These are phyloP conservation scores for Dioscorea dumetorum DNA, from an alignment of 106 monocot genomes.

Conservation along the genomic window DNA sequence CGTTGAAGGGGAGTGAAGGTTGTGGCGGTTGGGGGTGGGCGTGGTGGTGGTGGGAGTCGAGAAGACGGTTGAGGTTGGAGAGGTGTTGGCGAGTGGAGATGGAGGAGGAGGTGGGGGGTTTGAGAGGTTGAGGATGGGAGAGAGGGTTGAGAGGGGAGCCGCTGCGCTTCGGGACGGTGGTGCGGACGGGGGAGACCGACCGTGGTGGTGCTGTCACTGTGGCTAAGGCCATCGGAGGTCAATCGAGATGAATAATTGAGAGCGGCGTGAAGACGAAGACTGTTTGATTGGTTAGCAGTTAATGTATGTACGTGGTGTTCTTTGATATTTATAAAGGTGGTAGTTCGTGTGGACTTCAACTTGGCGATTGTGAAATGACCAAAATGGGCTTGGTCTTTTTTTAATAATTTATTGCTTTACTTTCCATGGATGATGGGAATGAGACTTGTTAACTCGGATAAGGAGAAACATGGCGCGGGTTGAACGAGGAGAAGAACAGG, in stretches of 20 bases:
- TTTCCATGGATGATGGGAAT: too few relatives aligned
- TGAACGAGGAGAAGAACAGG: too few relatives aligned
- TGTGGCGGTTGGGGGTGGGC: constrained; percentile 1
- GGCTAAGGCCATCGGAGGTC: constrained; percentile 1
- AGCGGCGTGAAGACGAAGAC: too few relatives aligned
- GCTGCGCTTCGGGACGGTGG: constrained; percentile 2
- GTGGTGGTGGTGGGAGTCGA: constrained; percentile 7
- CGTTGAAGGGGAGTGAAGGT: not conserved
- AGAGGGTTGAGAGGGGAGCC: constrained; percentile 14
- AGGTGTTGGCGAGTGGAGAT: constrained; percentile 24
- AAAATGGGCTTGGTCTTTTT: too few relatives aligned
- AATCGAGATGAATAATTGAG: too few relatives aligned
- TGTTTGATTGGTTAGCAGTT: not conserved
- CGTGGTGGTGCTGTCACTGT: not conserved
- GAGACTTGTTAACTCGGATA: too few relatives aligned
- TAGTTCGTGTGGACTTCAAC: too few relatives aligned
- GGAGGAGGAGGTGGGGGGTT: constrained; percentile 4
- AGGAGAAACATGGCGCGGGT: too few relatives aligned
- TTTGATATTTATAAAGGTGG: too few relatives aligned
- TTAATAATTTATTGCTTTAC: too few relatives aligned
- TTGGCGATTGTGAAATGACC: too few relatives aligned
- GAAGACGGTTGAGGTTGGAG: constrained; percentile 48
- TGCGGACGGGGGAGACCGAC: not conserved
- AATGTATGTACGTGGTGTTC: too few relatives aligned
- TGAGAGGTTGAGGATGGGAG: not conserved